phyloP scores from a whole-genome alignment of 148 eudicot genomes.

The Arctostaphylos glauca region DNA sequence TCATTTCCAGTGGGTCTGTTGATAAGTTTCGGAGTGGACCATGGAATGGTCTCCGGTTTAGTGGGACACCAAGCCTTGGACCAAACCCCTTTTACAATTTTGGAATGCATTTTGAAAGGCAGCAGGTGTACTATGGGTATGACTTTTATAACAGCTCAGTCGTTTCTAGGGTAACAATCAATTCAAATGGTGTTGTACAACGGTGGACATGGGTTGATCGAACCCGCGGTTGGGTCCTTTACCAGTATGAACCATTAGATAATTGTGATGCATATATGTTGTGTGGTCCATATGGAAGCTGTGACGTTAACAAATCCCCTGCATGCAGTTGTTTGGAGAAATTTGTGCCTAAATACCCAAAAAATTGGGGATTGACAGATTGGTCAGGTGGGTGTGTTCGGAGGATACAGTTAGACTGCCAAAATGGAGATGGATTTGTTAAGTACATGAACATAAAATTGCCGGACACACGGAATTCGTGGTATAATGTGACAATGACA shows the following conservation, averaged over 20 bases:
- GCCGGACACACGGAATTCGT: conserved; percentile 31
- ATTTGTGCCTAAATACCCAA: conserved; percentile 23
- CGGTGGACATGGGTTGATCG: conserved; percentile 2
- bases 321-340: conserved; percentile 27
- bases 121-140: conserved; percentile 22
- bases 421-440: conserved; percentile 29
- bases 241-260: conserved; percentile 11
- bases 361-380: conserved; percentile 23
- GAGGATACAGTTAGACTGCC: conserved; percentile 20
- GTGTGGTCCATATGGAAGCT: conserved; percentile 29
- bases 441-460: conserved; percentile 26
- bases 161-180: conserved; percentile 15
- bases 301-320: conserved; percentile 14
- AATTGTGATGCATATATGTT: conserved; percentile 20
- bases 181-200: conserved; percentile 11
- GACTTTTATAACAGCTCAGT: conserved; percentile 11
- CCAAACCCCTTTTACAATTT: not conserved
- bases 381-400: conserved; percentile 43
- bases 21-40: conserved; percentile 6
- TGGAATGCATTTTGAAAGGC: not conserved
- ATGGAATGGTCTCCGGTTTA: conserved; percentile 27
- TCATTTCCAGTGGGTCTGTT: too few relatives aligned
- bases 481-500: conserved; percentile 36
- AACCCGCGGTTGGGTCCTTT: conserved; percentile 20
- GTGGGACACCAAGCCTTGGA: not conserved